phyloP scores from a whole-genome alignment of 495 filamentous ascomycete genomes.

The Apiosordaria backusii region DNA sequence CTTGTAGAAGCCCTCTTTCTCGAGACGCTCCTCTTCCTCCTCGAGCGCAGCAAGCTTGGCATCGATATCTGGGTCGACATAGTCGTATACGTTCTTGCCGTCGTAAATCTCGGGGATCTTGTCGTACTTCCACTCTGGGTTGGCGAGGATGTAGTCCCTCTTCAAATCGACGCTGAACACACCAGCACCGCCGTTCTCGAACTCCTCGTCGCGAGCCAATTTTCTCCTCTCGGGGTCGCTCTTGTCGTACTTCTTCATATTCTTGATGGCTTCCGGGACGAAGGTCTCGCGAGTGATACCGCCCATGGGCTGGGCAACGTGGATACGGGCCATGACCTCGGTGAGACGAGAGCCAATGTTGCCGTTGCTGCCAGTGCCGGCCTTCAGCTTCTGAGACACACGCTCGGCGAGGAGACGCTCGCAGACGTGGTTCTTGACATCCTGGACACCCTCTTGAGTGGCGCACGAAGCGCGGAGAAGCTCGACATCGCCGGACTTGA shows the following conservation, averaged over 20 bases:
- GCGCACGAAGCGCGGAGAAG: conserved; percentile 89
- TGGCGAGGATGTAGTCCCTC: conserved; percentile 76
- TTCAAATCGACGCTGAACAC: conserved; percentile 92
- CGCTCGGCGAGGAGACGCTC: conserved; percentile 88
- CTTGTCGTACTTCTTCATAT: conserved; percentile 82
- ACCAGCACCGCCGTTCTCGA: conserved; percentile 88
- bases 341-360: conserved; percentile 72
- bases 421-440: conserved; percentile 91
- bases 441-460: conserved; percentile 88
- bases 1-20: conserved; percentile 79
- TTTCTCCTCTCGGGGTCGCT: conserved; percentile 74
- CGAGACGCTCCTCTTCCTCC: conserved; percentile 87
- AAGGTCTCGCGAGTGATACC: conserved; percentile 74
- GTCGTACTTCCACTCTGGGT: conserved; percentile 92
- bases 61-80: conserved; percentile 94
- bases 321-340: conserved; percentile 87
- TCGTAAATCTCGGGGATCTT: conserved; percentile 86
- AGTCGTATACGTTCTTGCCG: conserved; percentile 96
- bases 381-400: conserved; percentile 92
- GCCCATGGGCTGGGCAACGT: conserved; percentile 87
- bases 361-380: conserved; percentile 70
- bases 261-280: conserved; percentile 81
- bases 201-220: conserved; percentile 84
- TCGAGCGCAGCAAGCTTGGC: conserved; percentile 84
- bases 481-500: conserved; percentile 85